These are phyloP conservation scores for Linderniella brevidens DNA, from an alignment of 257 asterid genomes.

Conservation along the genomic window DNA sequence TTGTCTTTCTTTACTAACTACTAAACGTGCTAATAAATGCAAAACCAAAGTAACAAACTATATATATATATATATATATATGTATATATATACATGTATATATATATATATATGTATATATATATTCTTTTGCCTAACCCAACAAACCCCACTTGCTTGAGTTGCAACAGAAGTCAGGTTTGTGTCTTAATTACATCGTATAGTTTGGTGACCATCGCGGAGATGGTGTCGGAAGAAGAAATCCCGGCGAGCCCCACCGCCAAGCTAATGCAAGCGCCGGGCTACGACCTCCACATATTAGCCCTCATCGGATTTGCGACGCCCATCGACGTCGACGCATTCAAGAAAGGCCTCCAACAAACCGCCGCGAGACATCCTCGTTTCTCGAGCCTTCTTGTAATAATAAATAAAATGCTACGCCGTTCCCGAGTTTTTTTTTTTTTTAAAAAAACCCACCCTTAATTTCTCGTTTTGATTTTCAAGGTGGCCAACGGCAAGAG, in stretches of 20 bases:
- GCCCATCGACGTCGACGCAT: slow-evolving; percentile 8
- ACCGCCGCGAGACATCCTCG: slow-evolving; percentile 21
- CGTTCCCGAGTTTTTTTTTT: not conserved
- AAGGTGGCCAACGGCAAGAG: slow-evolving; percentile 4
- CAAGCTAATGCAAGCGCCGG: slow-evolving; percentile 14
- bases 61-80: too few species aligned
- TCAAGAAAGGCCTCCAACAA: slow-evolving; percentile 9
- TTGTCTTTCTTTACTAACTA: too few species aligned
- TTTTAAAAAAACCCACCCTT: not conserved
- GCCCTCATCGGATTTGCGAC: slow-evolving; percentile 13
- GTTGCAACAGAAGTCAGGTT: too few species aligned
- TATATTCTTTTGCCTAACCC: too few species aligned
- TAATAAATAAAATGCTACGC: not conserved
- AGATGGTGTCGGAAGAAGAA: not conserved
- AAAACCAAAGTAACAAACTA: too few species aligned
- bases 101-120: too few species aligned
- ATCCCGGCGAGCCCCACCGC: slow-evolving; percentile 25
- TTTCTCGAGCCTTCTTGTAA: slow-evolving; percentile 13
- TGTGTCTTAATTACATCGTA: too few species aligned
- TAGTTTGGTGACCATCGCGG: too few species aligned
- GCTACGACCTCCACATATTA: slow-evolving; percentile 12
- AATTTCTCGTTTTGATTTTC: not conserved
- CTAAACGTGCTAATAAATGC: too few species aligned
- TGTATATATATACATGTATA: too few species aligned
- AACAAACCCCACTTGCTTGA: too few species aligned